Evolutionary conservation across 192 early-diverging fungal species (phyloP), one percentile per base, ranked within the genome.

Genomic region (Spinellus fusiger): DNA sequence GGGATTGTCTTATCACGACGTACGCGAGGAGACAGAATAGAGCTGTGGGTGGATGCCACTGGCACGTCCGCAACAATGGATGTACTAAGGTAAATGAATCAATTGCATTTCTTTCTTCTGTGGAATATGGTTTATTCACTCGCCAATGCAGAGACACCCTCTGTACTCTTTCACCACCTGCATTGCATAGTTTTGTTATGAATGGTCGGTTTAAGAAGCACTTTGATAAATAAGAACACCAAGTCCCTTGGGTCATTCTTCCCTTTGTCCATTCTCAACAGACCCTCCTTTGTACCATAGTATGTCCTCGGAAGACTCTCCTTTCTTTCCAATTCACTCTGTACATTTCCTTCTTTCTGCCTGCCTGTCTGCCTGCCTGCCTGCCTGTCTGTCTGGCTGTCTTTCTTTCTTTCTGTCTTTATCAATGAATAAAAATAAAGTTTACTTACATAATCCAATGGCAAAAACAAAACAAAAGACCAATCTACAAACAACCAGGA

Each of bases 11-110:
- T 65, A 28, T 59, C 59, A 5, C 49, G 71, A 44, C 58, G 79
- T 49, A 50, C 62, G 12, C 59, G 79, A 16, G 74, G 74, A 23
- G 79, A 81, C 61, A 69, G 79, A 3, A 70, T 81, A 4, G 79
- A 81, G 33, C 59, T 81, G 2, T 81, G 79, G 79, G 51, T 78
- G 7, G 71, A 75, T 33, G 54, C 63, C 3, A 58, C 66, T 37
- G 71, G 65, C 38, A 55, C 73, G 3, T 64, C 49, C 4, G 65
- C 64, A 18, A 63, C 68, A 7, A 48, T 79, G 23, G 54, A 70
- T 6, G 12, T 34, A 15, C 32, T 62, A 26, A 70, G 60, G 69
- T 70, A 64, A 60, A 34, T 56, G 16, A 25, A 16, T 44, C 22
- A 33, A 37, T 37, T 33, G 16, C 20, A n/a, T 50, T 31, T 58